These are phyloP conservation scores for Beauveria sp. DNA, from an alignment of 2,329 filamentous ascomycete genomes.

Conservation along the genomic window DNA sequence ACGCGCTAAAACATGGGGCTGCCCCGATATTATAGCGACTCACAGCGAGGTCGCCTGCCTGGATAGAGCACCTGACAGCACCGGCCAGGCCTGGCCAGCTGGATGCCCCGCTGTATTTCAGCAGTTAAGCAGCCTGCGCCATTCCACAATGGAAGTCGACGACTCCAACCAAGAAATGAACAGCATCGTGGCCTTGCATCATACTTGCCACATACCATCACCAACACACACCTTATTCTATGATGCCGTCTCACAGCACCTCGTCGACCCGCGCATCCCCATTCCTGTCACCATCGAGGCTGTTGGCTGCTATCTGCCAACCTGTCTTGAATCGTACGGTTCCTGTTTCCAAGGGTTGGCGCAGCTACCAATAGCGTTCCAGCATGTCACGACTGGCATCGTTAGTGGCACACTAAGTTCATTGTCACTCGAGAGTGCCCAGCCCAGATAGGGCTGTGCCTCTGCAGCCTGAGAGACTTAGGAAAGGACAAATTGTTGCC, in stretches of 20 bases:
- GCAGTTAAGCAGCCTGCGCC: background rate
- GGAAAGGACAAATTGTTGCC: too few relatives aligned
- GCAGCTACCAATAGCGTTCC: background rate
- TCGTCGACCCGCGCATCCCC: too few relatives aligned
- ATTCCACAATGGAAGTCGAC: too few relatives aligned
- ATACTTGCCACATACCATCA: too few relatives aligned
- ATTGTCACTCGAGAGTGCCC: background rate
- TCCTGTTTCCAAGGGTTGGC: background rate
- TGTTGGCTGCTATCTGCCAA: background rate
- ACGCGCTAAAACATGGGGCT: background rate
- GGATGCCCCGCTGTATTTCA: background rate
- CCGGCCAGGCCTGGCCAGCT: background rate
- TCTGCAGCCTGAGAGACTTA: too few relatives aligned
- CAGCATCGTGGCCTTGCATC: too few relatives aligned
- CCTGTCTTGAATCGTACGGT: background rate
- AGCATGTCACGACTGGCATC: background rate
- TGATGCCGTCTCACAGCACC: too few relatives aligned
- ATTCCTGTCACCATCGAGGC: background rate
- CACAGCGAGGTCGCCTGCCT: background rate
- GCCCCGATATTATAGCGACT: background rate
- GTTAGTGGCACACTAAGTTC: background rate
- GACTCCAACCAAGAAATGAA: too few relatives aligned
- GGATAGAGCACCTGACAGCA: background rate
- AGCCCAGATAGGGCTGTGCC: too few relatives aligned
- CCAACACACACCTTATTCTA: too few relatives aligned